Evolutionary conservation across 2,329 filamentous ascomycete genomes (phyloP).

Genomic region (Emmonsiellopsis sp.): DNA sequence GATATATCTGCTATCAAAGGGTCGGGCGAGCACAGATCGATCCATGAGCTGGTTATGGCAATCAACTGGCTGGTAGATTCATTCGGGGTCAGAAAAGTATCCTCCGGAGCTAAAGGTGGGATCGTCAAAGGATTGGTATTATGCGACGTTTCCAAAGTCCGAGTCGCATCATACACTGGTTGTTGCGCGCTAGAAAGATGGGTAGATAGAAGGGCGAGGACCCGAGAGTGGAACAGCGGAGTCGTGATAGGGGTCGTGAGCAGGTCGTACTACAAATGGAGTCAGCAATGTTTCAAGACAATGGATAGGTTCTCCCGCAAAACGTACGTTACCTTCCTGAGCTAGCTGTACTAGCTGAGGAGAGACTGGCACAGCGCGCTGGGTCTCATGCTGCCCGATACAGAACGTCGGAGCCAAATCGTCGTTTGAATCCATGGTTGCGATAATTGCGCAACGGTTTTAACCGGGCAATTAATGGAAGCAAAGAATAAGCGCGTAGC

Average conservation of each 20-base stretch:
- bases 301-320: neutral
- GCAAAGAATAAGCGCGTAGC: neutral
- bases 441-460: neutral
- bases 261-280: constrained; percentile 50
- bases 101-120: constrained; percentile 31
- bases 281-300: constrained; percentile 7
- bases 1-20: constrained; percentile 78
- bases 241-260: constrained; percentile 55
- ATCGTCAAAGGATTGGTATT: constrained; percentile 32
- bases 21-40: constrained; percentile 75
- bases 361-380: constrained; percentile 40
- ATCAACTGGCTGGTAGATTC: constrained; percentile 74
- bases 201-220: constrained; percentile 43
- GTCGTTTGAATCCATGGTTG: constrained; percentile 10
- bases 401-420: constrained; percentile 42
- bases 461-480: neutral
- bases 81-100: constrained; percentile 61
- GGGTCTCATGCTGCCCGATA: constrained; percentile 53
- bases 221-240: constrained; percentile 48
- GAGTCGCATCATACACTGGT: constrained; percentile 22
- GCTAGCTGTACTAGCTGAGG: constrained; percentile 43
- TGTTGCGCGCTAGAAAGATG: constrained; percentile 39
- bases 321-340: constrained; percentile 45
- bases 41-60: constrained; percentile 80
- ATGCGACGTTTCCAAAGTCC: constrained; percentile 30